Evolutionary conservation across 805 yeast species (phyloP), one percentile per base, ranked within the genome.

Genomic region (Wickerhamomyces kurtzmanii): DNA sequence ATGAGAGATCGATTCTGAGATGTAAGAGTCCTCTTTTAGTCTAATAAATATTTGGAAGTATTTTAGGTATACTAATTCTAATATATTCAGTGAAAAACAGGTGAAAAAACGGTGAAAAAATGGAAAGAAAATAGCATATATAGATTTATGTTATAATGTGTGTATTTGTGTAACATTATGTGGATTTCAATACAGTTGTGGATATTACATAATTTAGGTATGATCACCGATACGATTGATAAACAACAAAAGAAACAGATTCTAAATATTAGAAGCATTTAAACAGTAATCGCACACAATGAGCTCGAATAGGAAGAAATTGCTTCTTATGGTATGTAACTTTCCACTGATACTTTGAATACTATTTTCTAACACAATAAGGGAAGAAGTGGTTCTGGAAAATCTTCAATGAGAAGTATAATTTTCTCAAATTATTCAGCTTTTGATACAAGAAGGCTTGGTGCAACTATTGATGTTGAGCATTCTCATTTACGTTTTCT

Each of bases 401-500:
- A 91, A 53, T 85, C 96, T 3, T 86, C 96, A 2, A 91, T 91
- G 98, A 66, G 97, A 43, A 84, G 94, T 25, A 89, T 91, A 36
- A 91, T 91, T 40, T 91, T 91, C 54, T 77, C 93, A 43, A 91
- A 91, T 49, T 91, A 91, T 54, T 83, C 95, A 2, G 98, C 98
- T 0, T 83, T 89, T 48, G 98, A 91, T 49, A 91, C 98, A 3
- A 68, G 97, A 38, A 65, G 97, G 32, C 57, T 91, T 10, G 97
- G 97, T 2, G 97, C 98, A 8, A 91, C 98, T 1, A 87, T 91
- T 32, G 98, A 91, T 48, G 96, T 91, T n/a, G 98, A 91, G 49
- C 96, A 91, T 49, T 85, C 96, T 3, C 95, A 89, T 55, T 58
- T 91, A 31, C 62, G 97, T 28, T 87, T 91, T 45, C 61, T 91